Percentiles rank a stretch among this genome's conserved stretches.
These are phyloP conservation scores for Hypoxylon crocopeplum DNA, from an alignment of 495 filamentous ascomycete genomes.

Conservation along the genomic window DNA sequence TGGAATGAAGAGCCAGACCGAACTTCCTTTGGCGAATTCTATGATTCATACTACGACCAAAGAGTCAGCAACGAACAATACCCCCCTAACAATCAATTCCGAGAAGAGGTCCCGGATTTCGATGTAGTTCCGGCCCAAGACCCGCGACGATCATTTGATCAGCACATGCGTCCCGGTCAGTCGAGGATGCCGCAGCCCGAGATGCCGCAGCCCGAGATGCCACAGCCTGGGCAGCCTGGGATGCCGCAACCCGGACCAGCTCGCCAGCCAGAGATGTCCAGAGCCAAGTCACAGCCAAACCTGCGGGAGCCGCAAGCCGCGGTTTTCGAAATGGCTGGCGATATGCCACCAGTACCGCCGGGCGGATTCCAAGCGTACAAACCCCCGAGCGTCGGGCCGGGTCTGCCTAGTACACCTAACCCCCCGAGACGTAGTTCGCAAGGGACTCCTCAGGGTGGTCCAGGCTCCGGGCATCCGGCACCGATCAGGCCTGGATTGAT, in stretches of 20 bases:
- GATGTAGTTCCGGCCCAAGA: constrained; percentile 63
- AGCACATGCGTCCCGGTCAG: constrained; percentile 43
- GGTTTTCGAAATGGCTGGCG: constrained; percentile 73
- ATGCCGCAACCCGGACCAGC: constrained; percentile 52
- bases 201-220: constrained; percentile 40
- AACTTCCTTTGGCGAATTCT: constrained; percentile 58
- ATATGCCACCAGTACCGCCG: constrained; percentile 59
- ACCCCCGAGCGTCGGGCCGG: constrained; percentile 38
- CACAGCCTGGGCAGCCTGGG: constrained; percentile 28
- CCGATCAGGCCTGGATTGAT: constrained; percentile 82
- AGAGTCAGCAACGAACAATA: constrained; percentile 42
- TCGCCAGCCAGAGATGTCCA: constrained; percentile 53
- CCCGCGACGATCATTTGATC: constrained; percentile 58
- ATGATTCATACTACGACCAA: constrained; percentile 62
- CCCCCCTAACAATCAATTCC: constrained; percentile 45
- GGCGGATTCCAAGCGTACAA: constrained; percentile 50
- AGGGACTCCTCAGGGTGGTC: constrained; percentile 35
- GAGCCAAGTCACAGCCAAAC: constrained; percentile 73
- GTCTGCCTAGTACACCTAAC: constrained; percentile 41
- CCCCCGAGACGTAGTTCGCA: constrained; percentile 35
- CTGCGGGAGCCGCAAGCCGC: constrained; percentile 65
- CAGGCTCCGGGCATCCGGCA: constrained; percentile 65
- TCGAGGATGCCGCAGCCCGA: constrained; percentile 42
- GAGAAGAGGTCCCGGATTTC: constrained; percentile 74
- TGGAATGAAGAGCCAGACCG: constrained; percentile 43